Percentiles rank a stretch among this genome's conserved stretches.
These are phyloP conservation scores for Themeda triandra DNA, from an alignment of 176 grass and related monocot species.

Conservation along the genomic window DNA sequence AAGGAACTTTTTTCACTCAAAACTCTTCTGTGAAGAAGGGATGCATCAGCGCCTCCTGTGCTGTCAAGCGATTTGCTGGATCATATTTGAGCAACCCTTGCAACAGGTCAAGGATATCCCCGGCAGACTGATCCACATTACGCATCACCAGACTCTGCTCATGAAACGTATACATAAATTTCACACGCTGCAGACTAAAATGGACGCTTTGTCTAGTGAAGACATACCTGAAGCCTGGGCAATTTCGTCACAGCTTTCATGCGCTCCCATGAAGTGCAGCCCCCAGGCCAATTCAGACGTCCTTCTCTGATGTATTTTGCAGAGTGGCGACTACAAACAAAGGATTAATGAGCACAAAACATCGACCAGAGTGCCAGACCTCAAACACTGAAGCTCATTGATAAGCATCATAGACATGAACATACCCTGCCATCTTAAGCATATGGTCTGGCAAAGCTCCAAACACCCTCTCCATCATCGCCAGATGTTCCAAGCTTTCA, in stretches of 20 bases:
- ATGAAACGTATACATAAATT: background rate
- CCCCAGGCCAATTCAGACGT: constrained; percentile 86
- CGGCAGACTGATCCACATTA: constrained; percentile 49
- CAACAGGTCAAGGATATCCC: constrained; percentile 71
- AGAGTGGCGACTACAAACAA: constrained; percentile 52
- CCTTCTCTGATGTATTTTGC: constrained; percentile 78
- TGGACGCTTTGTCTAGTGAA: background rate
- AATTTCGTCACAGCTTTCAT: constrained; percentile 77
- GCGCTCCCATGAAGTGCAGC: constrained; percentile 64
- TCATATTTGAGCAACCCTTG: constrained; percentile 74
- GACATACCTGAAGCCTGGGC: constrained; percentile 59
- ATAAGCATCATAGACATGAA: background rate
- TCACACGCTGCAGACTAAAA: background rate
- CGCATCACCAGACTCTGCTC: constrained; percentile 71
- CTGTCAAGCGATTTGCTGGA: constrained; percentile 50
- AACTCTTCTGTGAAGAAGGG: constrained; percentile 52
- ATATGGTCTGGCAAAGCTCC: constrained; percentile 51
- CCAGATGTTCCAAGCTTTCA: constrained; percentile 63
- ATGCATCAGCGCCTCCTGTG: constrained; percentile 60
- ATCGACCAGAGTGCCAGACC: background rate
- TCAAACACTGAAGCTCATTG: constrained; percentile 3
- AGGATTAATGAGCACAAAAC: constrained; percentile 26
- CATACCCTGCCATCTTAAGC: constrained; percentile 61
- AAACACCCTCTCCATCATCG: constrained; percentile 71
- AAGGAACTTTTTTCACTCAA: background rate